phyloP scores from a whole-genome alignment of 805 yeast species.

The Candida jianshihensis region DNA sequence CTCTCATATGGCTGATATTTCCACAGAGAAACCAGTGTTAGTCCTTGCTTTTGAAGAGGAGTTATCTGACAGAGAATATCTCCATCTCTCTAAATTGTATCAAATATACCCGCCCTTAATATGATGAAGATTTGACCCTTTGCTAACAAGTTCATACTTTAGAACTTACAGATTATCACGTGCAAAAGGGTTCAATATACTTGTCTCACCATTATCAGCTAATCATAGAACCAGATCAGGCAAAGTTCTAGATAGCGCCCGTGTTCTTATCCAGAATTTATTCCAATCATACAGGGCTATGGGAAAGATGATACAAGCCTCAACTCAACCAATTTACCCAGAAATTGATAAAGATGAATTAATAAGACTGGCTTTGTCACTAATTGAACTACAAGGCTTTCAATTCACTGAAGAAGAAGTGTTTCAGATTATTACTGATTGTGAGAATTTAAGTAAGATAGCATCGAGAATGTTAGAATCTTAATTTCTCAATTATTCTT shows the following conservation, averaged over 20 bases:
- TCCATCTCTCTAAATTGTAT: not conserved
- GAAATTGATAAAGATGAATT: slow-evolving; percentile 1
- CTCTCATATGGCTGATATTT: not conserved
- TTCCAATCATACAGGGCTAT: slow-evolving; percentile 4
- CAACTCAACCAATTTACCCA: not conserved
- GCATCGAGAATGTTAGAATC: slow-evolving; percentile 32
- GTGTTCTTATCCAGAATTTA: not conserved
- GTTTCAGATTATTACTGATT: not conserved
- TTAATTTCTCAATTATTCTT: too few species aligned
- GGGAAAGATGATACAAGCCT: slow-evolving; percentile 3
- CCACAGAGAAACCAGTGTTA: not conserved
- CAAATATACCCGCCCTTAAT: not conserved
- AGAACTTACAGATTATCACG: not conserved
- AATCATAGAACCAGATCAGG: not conserved
- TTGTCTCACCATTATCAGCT: not conserved
- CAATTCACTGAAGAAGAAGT: slow-evolving; percentile 3
- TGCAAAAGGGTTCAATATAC: not conserved
- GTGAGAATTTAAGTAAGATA: slow-evolving; percentile 3
- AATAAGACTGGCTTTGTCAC: slow-evolving; percentile 2
- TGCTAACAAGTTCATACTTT: not conserved
- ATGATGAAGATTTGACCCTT: not conserved
- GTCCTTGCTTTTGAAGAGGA: not conserved
- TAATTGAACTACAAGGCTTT: slow-evolving; percentile 3
- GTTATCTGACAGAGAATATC: not conserved
- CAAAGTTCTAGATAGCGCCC: not conserved